Percentiles rank a stretch among this genome's conserved stretches.
phyloP scores from a whole-genome alignment of 495 filamentous ascomycete species.

The Hapsidospora chrysogenum region DNA sequence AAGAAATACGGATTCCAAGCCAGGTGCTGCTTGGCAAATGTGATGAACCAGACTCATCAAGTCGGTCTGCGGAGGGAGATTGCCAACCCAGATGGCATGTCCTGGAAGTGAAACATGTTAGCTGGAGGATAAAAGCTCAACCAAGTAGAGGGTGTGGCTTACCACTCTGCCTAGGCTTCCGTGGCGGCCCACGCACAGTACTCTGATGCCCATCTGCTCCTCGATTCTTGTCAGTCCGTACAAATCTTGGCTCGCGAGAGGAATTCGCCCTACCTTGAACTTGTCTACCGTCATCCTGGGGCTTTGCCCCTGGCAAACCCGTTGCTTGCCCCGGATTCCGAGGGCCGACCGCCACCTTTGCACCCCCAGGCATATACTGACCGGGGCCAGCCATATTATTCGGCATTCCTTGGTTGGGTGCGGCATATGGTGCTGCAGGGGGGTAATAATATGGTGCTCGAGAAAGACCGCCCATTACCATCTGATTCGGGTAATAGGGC shows the following conservation, averaged over 20 bases:
- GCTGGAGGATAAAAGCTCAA: too few relatives aligned
- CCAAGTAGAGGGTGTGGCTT: conserved; percentile 6
- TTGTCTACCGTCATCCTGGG: too few relatives aligned
- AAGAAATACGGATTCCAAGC: conserved; percentile 80
- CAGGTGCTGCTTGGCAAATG: conserved; percentile 68
- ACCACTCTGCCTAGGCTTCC: conserved; percentile 72
- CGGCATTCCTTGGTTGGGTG: background rate
- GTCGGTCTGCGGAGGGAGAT: conserved; percentile 67
- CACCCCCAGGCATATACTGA: too few relatives aligned
- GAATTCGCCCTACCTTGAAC: too few relatives aligned
- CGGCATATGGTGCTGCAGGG: conserved; percentile 12
- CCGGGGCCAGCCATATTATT: too few relatives aligned
- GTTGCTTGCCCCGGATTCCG: too few relatives aligned
- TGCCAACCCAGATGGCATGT: conserved; percentile 93
- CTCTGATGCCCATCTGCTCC: conserved; percentile 16
- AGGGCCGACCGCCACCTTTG: too few relatives aligned
- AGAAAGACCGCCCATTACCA: conserved; percentile 14
- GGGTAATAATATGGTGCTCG: conserved; percentile 22
- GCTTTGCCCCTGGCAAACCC: too few relatives aligned
- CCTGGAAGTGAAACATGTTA: too few relatives aligned
- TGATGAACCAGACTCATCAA: conserved; percentile 76
- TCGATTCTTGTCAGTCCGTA: too few relatives aligned
- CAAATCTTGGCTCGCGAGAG: too few relatives aligned
- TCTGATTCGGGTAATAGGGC: conserved; percentile 18
- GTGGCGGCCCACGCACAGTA: conserved; percentile 69